Conservation (phyloP, 345 rosid genomes). For the Aurinia saxatilis region DNA sequence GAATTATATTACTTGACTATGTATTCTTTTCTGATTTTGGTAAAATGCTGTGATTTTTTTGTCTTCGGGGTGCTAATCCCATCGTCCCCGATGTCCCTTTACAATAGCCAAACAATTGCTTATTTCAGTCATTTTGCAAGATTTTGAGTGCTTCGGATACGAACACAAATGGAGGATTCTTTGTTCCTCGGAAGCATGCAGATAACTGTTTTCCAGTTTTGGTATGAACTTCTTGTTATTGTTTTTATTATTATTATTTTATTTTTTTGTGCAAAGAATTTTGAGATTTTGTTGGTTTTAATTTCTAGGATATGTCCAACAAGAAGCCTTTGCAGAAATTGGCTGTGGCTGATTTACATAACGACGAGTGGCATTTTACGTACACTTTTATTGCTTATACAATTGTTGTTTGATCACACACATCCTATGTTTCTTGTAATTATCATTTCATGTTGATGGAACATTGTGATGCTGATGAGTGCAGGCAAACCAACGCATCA, state of each 20-base stretch:
- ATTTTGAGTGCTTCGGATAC: constrained; percentile 88
- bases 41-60: no score
- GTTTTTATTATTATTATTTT: no score
- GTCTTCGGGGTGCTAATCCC: no score
- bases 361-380: constrained; percentile 76
- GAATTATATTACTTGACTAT: no score
- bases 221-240: no score
- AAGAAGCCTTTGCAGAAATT: constrained; percentile 87
- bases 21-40: no score
- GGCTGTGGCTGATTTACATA: constrained; percentile 71
- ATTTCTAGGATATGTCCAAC: constrained; percentile 71
- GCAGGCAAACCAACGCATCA: constrained; percentile 90
- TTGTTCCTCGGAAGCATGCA: constrained; percentile 81
- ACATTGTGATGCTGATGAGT: not conserved
- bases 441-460: not conserved
- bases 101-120: no score
- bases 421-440: no score
- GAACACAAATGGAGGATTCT: constrained; percentile 86
- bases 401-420: not conserved
- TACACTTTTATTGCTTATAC: constrained; percentile 58
- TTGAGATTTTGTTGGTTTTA: not conserved
- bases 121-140: constrained; percentile 37
- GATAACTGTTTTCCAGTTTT: constrained; percentile 83
- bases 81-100: no score
- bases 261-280: not conserved